A percentile compares a stretch with the other conserved stretches of the same genome.
Evolutionary conservation across 495 filamentous ascomycete genomes (phyloP).

Genomic region (Penicillium goetzii): DNA sequence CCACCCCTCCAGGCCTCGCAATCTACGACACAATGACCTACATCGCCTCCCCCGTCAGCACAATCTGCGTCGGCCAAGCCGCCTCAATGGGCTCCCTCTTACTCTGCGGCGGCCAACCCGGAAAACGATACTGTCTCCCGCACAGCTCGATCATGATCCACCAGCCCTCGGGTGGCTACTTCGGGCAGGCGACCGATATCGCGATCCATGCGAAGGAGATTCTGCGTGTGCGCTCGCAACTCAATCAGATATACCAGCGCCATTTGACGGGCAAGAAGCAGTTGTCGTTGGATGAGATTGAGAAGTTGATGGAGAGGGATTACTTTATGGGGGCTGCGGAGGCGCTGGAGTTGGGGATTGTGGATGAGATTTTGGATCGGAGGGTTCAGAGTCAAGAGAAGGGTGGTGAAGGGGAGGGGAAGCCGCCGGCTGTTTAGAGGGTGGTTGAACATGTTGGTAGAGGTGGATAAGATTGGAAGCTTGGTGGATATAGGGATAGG

Average conservation of each 20-base stretch:
- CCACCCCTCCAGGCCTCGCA: conserved; percentile 63
- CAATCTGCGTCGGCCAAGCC: conserved; percentile 93
- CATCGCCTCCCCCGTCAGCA: conserved; percentile 87
- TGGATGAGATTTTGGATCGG: conserved; percentile 82
- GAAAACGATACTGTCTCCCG: conserved; percentile 84
- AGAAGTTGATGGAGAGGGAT: conserved; percentile 94
- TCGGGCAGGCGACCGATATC: conserved; percentile 89
- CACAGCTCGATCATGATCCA: conserved; percentile 96
- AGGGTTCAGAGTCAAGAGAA: conserved; percentile 48
- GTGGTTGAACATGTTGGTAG: background rate
- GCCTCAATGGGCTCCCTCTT: conserved; percentile 93
- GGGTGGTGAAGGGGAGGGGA: conserved; percentile 26
- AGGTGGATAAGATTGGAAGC: background rate
- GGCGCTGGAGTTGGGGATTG: conserved; percentile 84
- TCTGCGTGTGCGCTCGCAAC: conserved; percentile 75
- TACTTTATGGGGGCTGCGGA: conserved; percentile 90
- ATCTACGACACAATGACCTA: conserved; percentile 99
- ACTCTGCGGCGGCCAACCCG: conserved; percentile 81
- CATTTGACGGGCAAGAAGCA: conserved; percentile 77
- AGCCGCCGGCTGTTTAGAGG: conserved; percentile 25
- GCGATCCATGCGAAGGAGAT: conserved; percentile 98
- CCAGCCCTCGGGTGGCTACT: conserved; percentile 89
- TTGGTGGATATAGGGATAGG: background rate
- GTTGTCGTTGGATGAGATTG: conserved; percentile 74
- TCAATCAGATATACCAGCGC: conserved; percentile 86